phyloP scores from a whole-genome alignment of 169 alveolate genomes.

The Ichthyophthirius multifiliis region DNA sequence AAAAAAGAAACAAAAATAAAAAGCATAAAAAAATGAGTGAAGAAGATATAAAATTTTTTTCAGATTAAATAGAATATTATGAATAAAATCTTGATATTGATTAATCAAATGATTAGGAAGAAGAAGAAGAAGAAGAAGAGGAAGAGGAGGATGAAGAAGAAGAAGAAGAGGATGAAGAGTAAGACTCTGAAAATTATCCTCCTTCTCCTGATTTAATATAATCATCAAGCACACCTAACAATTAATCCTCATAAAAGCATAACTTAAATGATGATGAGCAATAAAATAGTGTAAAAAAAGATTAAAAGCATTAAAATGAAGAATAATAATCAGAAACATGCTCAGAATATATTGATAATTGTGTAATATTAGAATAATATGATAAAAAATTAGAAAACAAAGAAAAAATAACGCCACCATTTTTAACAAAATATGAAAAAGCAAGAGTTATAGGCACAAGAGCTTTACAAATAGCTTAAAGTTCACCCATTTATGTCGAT shows the following conservation, averaged over 20 bases:
- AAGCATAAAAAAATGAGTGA: no score
- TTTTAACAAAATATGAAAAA: conserved; percentile 97
- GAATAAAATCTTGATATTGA: no score
- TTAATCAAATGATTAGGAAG: no score
- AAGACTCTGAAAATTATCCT: neutral
- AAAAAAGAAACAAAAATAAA: no score
- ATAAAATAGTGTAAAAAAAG: neutral
- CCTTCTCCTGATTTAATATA: neutral
- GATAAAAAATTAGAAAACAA: neutral
- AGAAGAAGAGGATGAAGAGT: neutral
- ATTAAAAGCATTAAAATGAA: neutral
- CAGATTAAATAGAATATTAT: no score
- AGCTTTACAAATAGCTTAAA: conserved; percentile 98
- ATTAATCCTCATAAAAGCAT: neutral
- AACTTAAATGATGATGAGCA: neutral
- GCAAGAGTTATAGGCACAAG: conserved; percentile 99
- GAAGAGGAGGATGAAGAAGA: neutral
- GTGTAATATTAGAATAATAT: neutral
- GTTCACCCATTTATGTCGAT: conserved; percentile 95
- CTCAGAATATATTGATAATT: no score
- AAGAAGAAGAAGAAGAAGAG: no score
- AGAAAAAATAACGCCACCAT: conserved; percentile 86
- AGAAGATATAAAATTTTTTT: no score
- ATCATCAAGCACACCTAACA: neutral
- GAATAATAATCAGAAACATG: conserved; percentile 18